Conservation (phyloP, 2,329 filamentous ascomycete species). For the Trichophyton verrucosum region DNA sequence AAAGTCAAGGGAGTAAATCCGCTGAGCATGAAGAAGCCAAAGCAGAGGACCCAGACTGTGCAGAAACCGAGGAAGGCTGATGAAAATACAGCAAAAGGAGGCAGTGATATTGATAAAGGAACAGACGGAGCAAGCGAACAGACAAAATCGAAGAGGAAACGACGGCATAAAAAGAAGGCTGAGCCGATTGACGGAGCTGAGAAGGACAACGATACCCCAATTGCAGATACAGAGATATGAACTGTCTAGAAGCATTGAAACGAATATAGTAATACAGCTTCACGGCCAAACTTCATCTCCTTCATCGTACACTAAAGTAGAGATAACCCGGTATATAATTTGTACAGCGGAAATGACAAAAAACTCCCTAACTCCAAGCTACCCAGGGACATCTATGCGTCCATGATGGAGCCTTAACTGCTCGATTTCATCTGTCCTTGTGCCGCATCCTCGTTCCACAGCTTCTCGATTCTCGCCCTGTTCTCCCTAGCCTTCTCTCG, state of each 20-base stretch:
- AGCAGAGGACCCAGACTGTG: constrained; percentile 22
- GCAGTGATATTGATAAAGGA: not conserved
- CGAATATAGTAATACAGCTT: not conserved
- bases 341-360: not conserved
- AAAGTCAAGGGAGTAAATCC: constrained; percentile 37
- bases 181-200: not conserved
- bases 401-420: not conserved
- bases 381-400: not conserved
- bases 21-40: constrained; percentile 37
- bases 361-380: not conserved
- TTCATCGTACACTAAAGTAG: constrained; percentile 1
- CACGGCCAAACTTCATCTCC: not conserved
- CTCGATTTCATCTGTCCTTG: not conserved
- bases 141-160: constrained; percentile 15
- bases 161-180: constrained; percentile 13
- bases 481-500: constrained; percentile 57
- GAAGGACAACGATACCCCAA: constrained; percentile 3
- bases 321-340: not conserved
- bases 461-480: constrained; percentile 59
- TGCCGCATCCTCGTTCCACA: constrained; percentile 51
- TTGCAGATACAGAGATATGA: constrained; percentile 9
- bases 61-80: constrained; percentile 7
- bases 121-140: not conserved
- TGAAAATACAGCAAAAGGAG: constrained; percentile 14
- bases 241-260: not conserved